Evolutionary conservation across 805 yeast species (phyloP), one percentile per base, ranked within the genome.

Genomic region (Candida quercuum): DNA sequence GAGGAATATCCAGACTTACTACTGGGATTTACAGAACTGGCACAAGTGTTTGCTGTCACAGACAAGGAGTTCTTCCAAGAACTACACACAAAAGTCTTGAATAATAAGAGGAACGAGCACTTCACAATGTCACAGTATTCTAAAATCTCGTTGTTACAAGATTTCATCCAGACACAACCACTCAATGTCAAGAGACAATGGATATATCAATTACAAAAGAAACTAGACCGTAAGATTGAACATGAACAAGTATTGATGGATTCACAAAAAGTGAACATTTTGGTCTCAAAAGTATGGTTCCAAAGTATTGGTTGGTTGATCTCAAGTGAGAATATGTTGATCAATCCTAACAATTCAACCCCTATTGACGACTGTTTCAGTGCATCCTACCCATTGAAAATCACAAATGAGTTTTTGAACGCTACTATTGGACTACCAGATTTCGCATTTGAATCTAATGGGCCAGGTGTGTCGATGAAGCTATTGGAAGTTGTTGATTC

Each of bases 241-340:
- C 28, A 28, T 18, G 35, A 38, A 12, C 32, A 35, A 17, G 42
- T 47, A 9, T 28, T 35, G 6, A 37, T 38, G n/a, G 53, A 43
- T 28, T 47, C 56, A 2, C 56, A 51, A 30, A 48, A 41, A 28
- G 50, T 49, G 7, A 51, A 49, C 19, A 48, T 49, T 6, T 32
- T 42, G 18, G 31, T 49, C 13, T 49, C 56, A 13, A 51, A 47
- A 37, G 43, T 52, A 2, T 51, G 54, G 54, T 35, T 51, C 13
- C 51, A 51, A 28, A 41, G 48, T 27, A 40, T 51, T 25, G 54
- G 48, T 10, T 51, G 56, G 54, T 24, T 51, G 22, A 46, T 51
- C 13, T 44, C 54, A 1, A 40, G 47, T 10, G 50, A 51, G 30
- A 48, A 46, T 27, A 43, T 36, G 21, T 23, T 47, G 19, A 36